These are phyloP conservation scores for Potentilla sterilis DNA, from an alignment of 306 rosid species.

Conservation along the genomic window DNA sequence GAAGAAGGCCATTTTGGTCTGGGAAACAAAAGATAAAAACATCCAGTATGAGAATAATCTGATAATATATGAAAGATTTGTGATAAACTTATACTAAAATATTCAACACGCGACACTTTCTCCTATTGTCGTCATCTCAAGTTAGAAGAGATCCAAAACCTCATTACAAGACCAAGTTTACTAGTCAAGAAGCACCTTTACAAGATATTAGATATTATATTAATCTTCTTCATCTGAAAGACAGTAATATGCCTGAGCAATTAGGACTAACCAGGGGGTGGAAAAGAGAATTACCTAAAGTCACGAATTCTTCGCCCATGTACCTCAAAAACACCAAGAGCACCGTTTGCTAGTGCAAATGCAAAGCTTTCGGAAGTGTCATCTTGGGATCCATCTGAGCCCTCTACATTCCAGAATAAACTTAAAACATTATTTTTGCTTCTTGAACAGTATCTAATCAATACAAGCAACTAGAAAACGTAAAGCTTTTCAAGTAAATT, in stretches of 20 bases:
- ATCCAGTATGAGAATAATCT: not conserved
- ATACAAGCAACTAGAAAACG: constrained; percentile 21
- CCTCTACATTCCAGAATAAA: constrained; percentile 41
- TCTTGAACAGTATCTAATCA: constrained; percentile 20
- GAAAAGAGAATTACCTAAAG: constrained; percentile 60
- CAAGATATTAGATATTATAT: not conserved
- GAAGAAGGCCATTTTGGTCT: constrained; percentile 99
- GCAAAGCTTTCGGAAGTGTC: constrained; percentile 94
- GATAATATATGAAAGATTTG: not conserved
- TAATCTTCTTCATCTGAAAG: not conserved
- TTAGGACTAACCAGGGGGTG: constrained; percentile 1
- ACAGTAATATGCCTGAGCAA: not conserved
- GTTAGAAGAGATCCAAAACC: not conserved
- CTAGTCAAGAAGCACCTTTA: not conserved
- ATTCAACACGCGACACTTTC: not conserved
- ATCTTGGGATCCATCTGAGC: constrained; percentile 73
- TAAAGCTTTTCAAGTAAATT: constrained; percentile 30
- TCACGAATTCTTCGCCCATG: constrained; percentile 93
- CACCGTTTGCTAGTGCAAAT: constrained; percentile 91
- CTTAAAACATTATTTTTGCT: constrained; percentile 24
- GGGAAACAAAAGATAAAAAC: constrained; percentile 26
- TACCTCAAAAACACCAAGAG: constrained; percentile 98
- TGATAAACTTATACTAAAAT: not conserved
- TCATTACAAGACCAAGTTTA: not conserved
- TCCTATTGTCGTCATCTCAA: not conserved